phyloP scores from a whole-genome alignment of 441 rosid genomes.

The Corymbia citriodora region DNA sequence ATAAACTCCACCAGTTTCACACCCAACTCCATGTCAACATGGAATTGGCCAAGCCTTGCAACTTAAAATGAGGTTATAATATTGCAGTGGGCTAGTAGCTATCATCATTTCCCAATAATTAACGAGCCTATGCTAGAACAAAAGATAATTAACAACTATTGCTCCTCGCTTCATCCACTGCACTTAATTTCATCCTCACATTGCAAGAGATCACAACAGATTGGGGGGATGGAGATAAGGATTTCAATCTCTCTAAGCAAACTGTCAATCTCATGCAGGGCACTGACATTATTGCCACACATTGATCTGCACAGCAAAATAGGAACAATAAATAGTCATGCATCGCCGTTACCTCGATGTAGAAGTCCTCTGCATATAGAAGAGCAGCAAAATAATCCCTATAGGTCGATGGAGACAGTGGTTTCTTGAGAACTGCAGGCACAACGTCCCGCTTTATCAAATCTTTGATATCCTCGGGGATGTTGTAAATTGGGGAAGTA shows the following conservation, averaged over 20 bases:
- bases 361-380: slow-evolving; percentile 35
- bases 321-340: background rate
- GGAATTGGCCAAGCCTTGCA: background rate
- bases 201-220: background rate
- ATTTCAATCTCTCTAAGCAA: background rate
- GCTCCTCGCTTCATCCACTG: background rate
- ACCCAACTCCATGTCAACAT: background rate
- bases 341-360: slow-evolving; percentile 19
- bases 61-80: background rate
- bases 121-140: background rate
- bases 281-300: background rate
- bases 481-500: slow-evolving; percentile 5
- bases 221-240: background rate
- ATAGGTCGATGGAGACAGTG: slow-evolving; percentile 25
- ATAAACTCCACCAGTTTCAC: background rate
- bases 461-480: slow-evolving; percentile 15
- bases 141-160: background rate
- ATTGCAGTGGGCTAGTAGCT: background rate
- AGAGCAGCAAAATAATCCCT: slow-evolving; percentile 33
- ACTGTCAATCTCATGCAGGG: background rate
- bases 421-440: slow-evolving; percentile 17
- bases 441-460: slow-evolving; percentile 22
- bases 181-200: background rate
- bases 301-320: background rate
- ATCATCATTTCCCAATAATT: background rate